These are phyloP conservation scores for Trichoderma brevicompactum DNA, from an alignment of 2,329 filamentous ascomycete species.

Conservation along the genomic window DNA sequence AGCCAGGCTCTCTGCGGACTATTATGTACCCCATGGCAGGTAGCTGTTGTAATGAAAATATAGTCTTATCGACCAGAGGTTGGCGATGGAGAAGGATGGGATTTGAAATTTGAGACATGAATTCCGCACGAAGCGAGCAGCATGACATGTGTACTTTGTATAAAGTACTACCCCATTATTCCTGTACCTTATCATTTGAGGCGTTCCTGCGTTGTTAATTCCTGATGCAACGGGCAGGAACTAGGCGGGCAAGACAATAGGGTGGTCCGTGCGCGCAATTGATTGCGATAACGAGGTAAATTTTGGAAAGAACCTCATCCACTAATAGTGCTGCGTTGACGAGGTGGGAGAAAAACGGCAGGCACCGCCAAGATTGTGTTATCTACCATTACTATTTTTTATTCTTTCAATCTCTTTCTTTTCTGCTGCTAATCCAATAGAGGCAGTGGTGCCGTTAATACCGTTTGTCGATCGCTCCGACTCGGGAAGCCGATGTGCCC, in stretches of 20 bases:
- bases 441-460: background rate
- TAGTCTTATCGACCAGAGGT: too few relatives aligned
- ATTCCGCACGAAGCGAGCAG: background rate
- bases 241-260: background rate
- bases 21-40: too few relatives aligned
- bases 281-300: conserved; percentile 29
- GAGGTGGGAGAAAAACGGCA: too few relatives aligned
- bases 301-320: background rate
- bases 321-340: too few relatives aligned
- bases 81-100: background rate
- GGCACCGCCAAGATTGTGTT: too few relatives aligned
- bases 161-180: conserved; percentile 6
- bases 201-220: conserved; percentile 11
- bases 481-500: background rate
- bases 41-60: too few relatives aligned
- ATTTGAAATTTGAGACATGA: background rate
- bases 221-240: conserved; percentile 9
- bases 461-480: background rate
- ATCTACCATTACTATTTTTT: too few relatives aligned
- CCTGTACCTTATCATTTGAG: conserved; percentile 19
- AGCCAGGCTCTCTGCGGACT: too few relatives aligned
- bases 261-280: conserved; percentile 24
- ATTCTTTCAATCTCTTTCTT: too few relatives aligned
- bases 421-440: background rate
- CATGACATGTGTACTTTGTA: background rate